A percentile compares a stretch with the other conserved stretches of the same genome.
These are phyloP conservation scores for Inga leiocalycina DNA, from an alignment of 306 rosid genomes.

Conservation along the genomic window DNA sequence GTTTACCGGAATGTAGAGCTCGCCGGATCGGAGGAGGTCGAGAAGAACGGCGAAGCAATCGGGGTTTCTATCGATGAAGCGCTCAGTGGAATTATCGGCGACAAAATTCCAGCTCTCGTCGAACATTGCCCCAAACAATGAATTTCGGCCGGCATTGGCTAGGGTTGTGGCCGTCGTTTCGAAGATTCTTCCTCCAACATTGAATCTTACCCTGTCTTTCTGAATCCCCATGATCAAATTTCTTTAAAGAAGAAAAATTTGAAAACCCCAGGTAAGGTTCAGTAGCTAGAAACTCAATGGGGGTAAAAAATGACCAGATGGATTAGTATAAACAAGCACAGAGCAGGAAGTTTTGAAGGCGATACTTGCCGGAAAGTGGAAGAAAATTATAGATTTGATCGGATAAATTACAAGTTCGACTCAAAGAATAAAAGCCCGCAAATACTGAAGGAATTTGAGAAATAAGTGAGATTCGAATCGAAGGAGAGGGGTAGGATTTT, in stretches of 20 bases:
- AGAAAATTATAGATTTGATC: slow-evolving; percentile 15
- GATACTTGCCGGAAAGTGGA: slow-evolving; percentile 7
- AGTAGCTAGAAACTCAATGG: slow-evolving; percentile 13
- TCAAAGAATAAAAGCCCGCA: not conserved
- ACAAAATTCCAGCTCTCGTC: slow-evolving; percentile 76
- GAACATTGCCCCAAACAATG: slow-evolving; percentile 86
- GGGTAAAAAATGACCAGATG: not conserved
- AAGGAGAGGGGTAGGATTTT: slow-evolving; percentile 36
- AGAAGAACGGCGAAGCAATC: slow-evolving; percentile 84
- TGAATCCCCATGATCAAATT: slow-evolving; percentile 60
- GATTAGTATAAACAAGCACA: not conserved
- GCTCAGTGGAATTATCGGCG: slow-evolving; percentile 36
- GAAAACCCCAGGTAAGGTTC: slow-evolving; percentile 44
- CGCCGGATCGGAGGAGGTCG: slow-evolving; percentile 81
- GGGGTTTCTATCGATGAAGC: slow-evolving; percentile 88
- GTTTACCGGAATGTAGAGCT: slow-evolving; percentile 55
- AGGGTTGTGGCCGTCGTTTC: slow-evolving; percentile 90
- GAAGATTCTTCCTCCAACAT: slow-evolving; percentile 89
- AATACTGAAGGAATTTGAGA: not conserved
- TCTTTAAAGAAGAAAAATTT: not conserved
- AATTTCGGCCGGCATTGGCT: slow-evolving; percentile 88
- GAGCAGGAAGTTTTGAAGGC: slow-evolving; percentile 18
- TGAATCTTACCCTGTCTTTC: slow-evolving; percentile 75
- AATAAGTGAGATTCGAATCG: not conserved
- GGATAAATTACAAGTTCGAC: not conserved